Percentiles rank a stretch among this genome's conserved stretches.
phyloP scores from a whole-genome alignment of 208 protist species.

The Acanthamoeba healyi region DNA sequence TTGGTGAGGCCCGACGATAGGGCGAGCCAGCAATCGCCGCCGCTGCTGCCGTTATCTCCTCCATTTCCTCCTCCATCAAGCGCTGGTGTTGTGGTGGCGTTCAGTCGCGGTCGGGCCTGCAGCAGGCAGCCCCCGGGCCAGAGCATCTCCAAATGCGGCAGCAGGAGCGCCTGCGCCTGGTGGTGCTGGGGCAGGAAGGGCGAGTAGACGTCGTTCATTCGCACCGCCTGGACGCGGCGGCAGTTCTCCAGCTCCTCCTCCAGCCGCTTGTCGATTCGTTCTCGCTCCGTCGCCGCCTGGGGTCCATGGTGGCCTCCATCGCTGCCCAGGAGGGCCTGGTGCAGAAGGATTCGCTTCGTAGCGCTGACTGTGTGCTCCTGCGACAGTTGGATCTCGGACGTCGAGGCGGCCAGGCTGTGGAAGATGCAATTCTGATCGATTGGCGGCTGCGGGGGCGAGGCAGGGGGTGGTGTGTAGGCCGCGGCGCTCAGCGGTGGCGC shows the following conservation, averaged over 20 bases:
- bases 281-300: slow-evolving; percentile 14
- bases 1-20: slow-evolving; percentile 8
- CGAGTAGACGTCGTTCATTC: not conserved
- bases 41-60: not conserved
- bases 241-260: slow-evolving; percentile 3
- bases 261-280: slow-evolving; percentile 15
- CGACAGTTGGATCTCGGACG: not conserved
- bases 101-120: not conserved
- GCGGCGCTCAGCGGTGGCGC: not conserved
- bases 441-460: not conserved
- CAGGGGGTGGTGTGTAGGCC: not conserved
- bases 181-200: not conserved
- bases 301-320: not conserved
- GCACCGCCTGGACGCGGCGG: not conserved
- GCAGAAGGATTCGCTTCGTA: slow-evolving; percentile 1
- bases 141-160: slow-evolving; percentile 31
- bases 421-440: slow-evolving; percentile 51
- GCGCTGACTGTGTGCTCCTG: not conserved
- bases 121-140: slow-evolving; percentile 42
- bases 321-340: not conserved
- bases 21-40: not conserved
- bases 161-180: not conserved
- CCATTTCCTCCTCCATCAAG: not conserved
- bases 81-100: not conserved
- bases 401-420: not conserved